A percentile compares a stretch with the other conserved stretches of the same genome.
phyloP scores from a whole-genome alignment of 2,329 filamentous ascomycete species.

The Nakataea oryzae region DNA sequence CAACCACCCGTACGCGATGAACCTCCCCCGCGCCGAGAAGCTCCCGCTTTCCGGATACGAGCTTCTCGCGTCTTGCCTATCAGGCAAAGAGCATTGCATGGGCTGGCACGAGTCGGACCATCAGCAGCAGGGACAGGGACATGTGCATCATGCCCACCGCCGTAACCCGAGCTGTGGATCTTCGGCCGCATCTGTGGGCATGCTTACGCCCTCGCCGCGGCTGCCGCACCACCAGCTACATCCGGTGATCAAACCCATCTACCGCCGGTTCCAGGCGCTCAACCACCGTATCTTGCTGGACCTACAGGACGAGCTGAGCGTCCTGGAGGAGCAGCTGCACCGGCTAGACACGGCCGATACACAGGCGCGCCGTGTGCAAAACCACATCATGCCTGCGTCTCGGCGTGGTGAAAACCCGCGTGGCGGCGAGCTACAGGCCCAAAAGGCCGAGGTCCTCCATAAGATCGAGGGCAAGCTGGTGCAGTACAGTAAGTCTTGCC shows the following conservation, averaged over 20 bases:
- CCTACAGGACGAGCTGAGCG: slow-evolving; percentile 73
- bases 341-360: slow-evolving; percentile 53
- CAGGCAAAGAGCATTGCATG: slow-evolving; percentile 9
- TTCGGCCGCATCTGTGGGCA: slow-evolving; percentile 11
- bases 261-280: slow-evolving; percentile 70
- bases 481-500: slow-evolving; percentile 49
- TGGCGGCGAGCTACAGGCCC: slow-evolving; percentile 47
- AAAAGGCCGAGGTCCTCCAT: slow-evolving; percentile 48
- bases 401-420: slow-evolving; percentile 43
- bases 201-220: neutral
- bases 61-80: slow-evolving; percentile 45
- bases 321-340: slow-evolving; percentile 70
- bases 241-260: slow-evolving; percentile 47
- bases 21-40: slow-evolving; percentile 28
- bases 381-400: slow-evolving; percentile 44
- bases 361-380: slow-evolving; percentile 28
- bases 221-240: slow-evolving; percentile 6
- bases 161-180: neutral
- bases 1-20: slow-evolving; percentile 21
- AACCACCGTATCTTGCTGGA: slow-evolving; percentile 77
- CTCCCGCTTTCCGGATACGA: slow-evolving; percentile 49
- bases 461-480: slow-evolving; percentile 55
- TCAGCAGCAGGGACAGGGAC: neutral
- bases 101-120: neutral
- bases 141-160: neutral